Base-by-base conservation (phyloP, 2,329 filamentous ascomycete species). In the Ophiostoma sp. region DNA sequence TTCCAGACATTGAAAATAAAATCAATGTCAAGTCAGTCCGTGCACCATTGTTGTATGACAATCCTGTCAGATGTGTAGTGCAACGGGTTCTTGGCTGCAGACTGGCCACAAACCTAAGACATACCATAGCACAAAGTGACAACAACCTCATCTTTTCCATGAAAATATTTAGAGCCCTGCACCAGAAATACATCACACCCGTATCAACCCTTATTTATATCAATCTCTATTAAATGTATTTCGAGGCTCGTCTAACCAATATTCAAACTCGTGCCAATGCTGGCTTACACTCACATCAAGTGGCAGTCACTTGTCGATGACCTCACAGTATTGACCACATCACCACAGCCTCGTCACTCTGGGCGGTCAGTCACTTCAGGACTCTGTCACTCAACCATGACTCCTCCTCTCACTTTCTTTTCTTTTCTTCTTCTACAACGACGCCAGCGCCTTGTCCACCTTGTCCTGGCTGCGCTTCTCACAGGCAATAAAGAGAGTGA, bases 401-500 rank as follows among this genome's bases (percentile, higher is more conserved):
- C 52, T 31, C 12, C 50, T 9, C 25, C 19, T 55, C 7, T 55
- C 0, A 48, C 42, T 48, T 39, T 39, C 50, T 4, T 55, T 22
- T 22, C 22, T 25, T 33, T 6, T 15, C 55, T 50, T 52, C 0
- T 9, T 57, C 39, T 52, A 75, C 64, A 76, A 55, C 2, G 74
- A 63, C 8, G 74, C 74, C 74, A 81, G 69, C 17, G 76, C 78
- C 71, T 75, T 74, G 73, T 82, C 79, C 22, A 81, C 78, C 75
- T 76, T 78, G 22, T 73, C 76, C 74, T 77, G 77, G 75, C 80
- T 81, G 69, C 76, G 76, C 52, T 78, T 74, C 72, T 80, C 79
- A 2, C 75, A 79, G n/a, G 75, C 78, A 48, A 59, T 75, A 74
- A 85, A 85, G n/a, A 85, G 77, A 28, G 80, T 79, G 39, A 85